A percentile compares a stretch with the other conserved stretches of the same genome.
Evolutionary conservation across 208 protist species (phyloP).

Genomic region (Trypanosoma congolense): DNA sequence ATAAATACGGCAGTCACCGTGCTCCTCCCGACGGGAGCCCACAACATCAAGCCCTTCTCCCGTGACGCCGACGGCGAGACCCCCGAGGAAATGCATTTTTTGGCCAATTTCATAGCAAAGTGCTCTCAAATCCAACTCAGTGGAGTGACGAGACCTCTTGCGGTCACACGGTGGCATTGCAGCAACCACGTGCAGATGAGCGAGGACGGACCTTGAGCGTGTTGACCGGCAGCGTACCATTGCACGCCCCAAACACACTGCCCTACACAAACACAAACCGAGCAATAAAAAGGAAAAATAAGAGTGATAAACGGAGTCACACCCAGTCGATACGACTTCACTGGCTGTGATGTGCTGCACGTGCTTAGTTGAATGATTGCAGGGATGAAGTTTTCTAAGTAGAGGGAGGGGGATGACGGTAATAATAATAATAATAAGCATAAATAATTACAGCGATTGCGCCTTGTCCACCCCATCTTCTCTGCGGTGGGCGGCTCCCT

Average conservation of each 20-base stretch:
- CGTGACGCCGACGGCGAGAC: slow-evolving; percentile 4
- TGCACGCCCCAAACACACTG: background rate
- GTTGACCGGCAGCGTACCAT: slow-evolving; percentile 4
- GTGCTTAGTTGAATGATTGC: too few species aligned
- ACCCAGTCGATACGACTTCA: too few species aligned
- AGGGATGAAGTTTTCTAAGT: too few species aligned
- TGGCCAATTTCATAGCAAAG: slow-evolving; percentile 6
- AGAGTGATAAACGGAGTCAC: too few species aligned
- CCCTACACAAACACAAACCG: background rate
- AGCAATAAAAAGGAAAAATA: too few species aligned
- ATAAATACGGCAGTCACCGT: background rate
- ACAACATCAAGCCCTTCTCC: slow-evolving; percentile 4
- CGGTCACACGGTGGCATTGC: background rate
- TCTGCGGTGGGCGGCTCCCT: too few species aligned
- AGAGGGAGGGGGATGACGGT: too few species aligned
- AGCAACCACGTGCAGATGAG: slow-evolving; percentile 1
- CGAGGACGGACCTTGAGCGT: background rate
- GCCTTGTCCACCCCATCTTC: too few species aligned
- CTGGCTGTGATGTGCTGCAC: too few species aligned
- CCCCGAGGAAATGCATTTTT: slow-evolving; percentile 14
- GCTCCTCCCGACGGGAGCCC: background rate
- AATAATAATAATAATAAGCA: too few species aligned
- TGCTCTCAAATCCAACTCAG: slow-evolving; percentile 5
- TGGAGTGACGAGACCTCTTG: background rate
- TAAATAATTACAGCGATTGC: too few species aligned